Base-by-base conservation (phyloP, 2,329 filamentous ascomycete genomes). In the Cyphellophora attinorum region DNA sequence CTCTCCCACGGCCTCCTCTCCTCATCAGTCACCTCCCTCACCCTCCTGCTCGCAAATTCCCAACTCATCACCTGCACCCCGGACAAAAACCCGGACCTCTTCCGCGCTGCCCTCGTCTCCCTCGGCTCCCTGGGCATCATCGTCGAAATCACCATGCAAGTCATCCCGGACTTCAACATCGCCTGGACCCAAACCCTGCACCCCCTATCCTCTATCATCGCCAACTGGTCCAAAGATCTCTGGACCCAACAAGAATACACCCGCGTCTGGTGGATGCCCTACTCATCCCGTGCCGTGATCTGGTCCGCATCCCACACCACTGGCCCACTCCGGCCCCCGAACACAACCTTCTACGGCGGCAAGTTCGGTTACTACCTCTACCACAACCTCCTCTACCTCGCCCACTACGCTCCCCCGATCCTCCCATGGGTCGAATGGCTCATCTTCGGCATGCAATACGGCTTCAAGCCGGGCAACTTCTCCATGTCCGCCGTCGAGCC, bases 371-470 rank as follows among this genome's bases (percentile, higher is more conserved):
- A 88, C 56, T 80, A 91, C 51, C 69, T 93, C 39, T 96, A 98
- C 56, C 89, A 96, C 55, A 86, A 89, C 54, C 69, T 96, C 28
- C 76, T 98, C 5, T 89, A 81, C 51, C 56, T 91, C 6, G 76
- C 81, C 2, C 82, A 88, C 41, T 84, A 77, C 50, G 58, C 88
- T 12, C 91, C 91, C 2, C 71, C 75, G 29, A 72, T 93, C 37
- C 67, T 94, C 5, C 91, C 89, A 0, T 84, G 78, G 74, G 74
- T 96, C 19, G 91, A 98, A 60, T 91, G 86, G 82, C 89, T 95
- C 56, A 82, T 96, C 36, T 95, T 95, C 51, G 86, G 88, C 49
- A 85, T 96, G 82, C 88, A 96, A 59, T 96, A 95, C 56, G 89
- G 89, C 33, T 95, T 95, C 68, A 67, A 67, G 21, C 49, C 57